phyloP scores from a whole-genome alignment of 306 rosid species.

The Lithocarpus polystachyus region DNA sequence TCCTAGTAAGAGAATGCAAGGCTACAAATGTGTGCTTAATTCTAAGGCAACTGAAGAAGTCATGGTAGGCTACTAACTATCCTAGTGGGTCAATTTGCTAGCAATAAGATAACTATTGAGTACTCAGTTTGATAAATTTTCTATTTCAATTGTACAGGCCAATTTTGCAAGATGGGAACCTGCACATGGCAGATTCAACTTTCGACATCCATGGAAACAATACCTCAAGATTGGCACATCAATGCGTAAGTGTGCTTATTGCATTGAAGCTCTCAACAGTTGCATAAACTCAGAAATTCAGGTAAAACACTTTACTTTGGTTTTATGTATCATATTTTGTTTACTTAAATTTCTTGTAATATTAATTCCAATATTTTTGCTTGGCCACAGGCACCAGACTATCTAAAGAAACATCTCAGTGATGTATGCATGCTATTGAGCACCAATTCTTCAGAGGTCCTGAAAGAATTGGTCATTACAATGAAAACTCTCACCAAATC shows the following conservation, averaged over 20 bases:
- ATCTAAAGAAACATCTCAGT: conserved; percentile 28
- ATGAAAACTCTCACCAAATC: conserved; percentile 42
- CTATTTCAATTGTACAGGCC: conserved; percentile 22
- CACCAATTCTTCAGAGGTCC: conserved; percentile 28
- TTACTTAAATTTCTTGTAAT: background rate
- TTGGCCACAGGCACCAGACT: conserved; percentile 33
- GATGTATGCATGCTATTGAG: conserved; percentile 28
- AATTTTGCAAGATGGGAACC: conserved; percentile 57
- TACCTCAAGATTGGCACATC: conserved; percentile 40
- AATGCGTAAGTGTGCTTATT: conserved; percentile 44
- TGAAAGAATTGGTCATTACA: conserved; percentile 33
- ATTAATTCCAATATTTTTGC: background rate
- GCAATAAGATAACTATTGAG: background rate
- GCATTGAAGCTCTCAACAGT: conserved; percentile 49
- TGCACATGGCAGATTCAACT: conserved; percentile 44
- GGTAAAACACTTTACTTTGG: conserved; percentile 1
- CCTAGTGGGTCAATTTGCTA: background rate
- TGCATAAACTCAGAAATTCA: conserved; percentile 29
- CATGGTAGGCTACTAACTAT: conserved; percentile 27
- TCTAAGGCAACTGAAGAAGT: conserved; percentile 41
- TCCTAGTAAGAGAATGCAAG: conserved; percentile 14
- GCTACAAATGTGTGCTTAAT: conserved; percentile 37
- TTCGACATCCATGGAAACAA: conserved; percentile 48
- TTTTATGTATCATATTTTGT: background rate
- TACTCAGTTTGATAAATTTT: background rate